phyloP scores from a whole-genome alignment of 2,329 filamentous ascomycete genomes.

The Fusarium compactum region DNA sequence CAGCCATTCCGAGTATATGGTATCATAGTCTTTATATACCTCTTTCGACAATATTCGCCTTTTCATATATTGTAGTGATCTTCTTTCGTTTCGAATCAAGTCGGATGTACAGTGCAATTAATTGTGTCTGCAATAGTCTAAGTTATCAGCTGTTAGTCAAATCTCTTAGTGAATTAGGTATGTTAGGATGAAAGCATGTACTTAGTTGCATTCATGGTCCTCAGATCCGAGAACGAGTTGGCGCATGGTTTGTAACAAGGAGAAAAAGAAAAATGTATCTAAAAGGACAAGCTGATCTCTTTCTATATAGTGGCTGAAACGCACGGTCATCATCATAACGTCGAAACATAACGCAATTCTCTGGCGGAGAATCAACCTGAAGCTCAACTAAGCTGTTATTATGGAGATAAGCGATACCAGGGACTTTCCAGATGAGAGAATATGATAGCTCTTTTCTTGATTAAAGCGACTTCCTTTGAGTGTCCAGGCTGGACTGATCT shows the following conservation, averaged over 20 bases:
- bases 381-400: not conserved
- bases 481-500: not conserved
- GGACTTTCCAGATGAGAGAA: not conserved
- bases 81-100: not conserved
- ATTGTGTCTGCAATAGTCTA: not conserved
- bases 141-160: not conserved
- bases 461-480: not conserved
- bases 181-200: not conserved
- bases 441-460: not conserved
- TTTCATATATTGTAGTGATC: not conserved
- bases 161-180: not conserved
- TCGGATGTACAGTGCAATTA: not conserved
- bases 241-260: not conserved
- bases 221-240: not conserved
- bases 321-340: slow-evolving; percentile 33
- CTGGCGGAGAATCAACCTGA: not conserved
- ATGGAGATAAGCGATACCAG: not conserved
- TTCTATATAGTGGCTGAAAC: slow-evolving; percentile 19
- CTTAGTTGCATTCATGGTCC: not conserved
- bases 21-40: not conserved
- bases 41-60: not conserved
- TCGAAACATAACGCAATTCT: slow-evolving; percentile 39
- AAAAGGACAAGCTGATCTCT: not conserved
- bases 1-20: not conserved
- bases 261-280: not conserved